phyloP scores from a whole-genome alignment of 139 green algal species.

The Haematococcus lacustris region DNA sequence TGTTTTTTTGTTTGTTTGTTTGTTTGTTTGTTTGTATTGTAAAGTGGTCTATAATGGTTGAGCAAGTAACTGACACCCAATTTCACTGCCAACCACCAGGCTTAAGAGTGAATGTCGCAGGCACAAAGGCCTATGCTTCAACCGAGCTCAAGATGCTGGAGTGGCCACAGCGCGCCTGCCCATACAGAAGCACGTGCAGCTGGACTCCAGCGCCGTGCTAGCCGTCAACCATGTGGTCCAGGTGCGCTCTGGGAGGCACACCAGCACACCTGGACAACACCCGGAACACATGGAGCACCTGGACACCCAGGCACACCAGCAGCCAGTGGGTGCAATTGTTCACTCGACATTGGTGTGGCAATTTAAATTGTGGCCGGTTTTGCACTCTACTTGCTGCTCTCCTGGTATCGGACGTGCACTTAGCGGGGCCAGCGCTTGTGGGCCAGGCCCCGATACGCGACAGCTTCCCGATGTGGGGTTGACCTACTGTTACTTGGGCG shows the following conservation, averaged over 20 bases:
- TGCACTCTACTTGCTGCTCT: neutral
- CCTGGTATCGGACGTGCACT: neutral
- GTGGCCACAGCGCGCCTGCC: slow-evolving; percentile 72
- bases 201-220: slow-evolving; percentile 50
- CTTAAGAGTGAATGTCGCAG: neutral
- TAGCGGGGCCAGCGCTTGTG: neutral
- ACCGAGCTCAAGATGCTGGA: slow-evolving; percentile 44
- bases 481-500: neutral
- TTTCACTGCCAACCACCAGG: neutral
- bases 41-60: neutral
- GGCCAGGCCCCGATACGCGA: neutral
- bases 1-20: neutral
- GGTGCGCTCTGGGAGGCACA: neutral
- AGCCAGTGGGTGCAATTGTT: no score
- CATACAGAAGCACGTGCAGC: slow-evolving; percentile 56
- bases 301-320: no score
- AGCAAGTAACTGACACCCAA: neutral
- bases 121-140: slow-evolving; percentile 44
- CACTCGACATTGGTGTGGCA: neutral
- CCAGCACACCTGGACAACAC: neutral
- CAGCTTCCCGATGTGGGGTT: neutral
- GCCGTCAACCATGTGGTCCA: slow-evolving; percentile 79
- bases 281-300: no score
- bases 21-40: neutral
- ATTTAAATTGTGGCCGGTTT: neutral